phyloP scores from a whole-genome alignment of 148 eudicot species.

The Chenopodium suecicum region DNA sequence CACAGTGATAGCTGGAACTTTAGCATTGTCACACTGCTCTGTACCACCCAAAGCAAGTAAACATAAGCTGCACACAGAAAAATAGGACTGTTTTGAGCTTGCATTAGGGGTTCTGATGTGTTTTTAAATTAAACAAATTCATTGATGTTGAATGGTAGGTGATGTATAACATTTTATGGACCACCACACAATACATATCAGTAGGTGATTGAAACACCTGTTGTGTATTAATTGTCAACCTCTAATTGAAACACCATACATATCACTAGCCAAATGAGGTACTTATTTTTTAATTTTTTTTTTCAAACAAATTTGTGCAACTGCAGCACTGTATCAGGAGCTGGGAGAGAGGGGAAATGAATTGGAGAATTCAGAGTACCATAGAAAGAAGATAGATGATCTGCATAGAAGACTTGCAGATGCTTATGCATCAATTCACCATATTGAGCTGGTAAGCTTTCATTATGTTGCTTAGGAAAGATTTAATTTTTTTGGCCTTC shows the following conservation, averaged over 20 bases:
- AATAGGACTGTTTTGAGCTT: not conserved
- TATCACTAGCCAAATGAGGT: not conserved
- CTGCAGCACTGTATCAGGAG: slow-evolving; percentile 79
- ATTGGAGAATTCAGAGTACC: slow-evolving; percentile 71
- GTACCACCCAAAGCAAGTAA: not conserved
- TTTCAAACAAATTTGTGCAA: not conserved
- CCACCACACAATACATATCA: no score
- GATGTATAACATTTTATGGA: not conserved
- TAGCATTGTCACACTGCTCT: not conserved
- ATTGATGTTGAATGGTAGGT: not conserved
- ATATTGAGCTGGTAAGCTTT: slow-evolving; percentile 66
- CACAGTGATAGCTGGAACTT: not conserved
- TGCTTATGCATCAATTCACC: slow-evolving; percentile 73
- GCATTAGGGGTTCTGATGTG: not conserved
- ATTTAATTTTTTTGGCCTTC: not conserved
- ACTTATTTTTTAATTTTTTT: not conserved
- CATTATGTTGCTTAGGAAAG: not conserved
- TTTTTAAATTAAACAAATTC: not conserved
- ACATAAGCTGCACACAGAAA: not conserved
- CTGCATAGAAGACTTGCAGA: slow-evolving; percentile 63
- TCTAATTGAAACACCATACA: not conserved
- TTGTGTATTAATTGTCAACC: not conserved
- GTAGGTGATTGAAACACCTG: not conserved
- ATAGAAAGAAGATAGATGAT: slow-evolving; percentile 66
- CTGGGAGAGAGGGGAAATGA: slow-evolving; percentile 68